These are phyloP conservation scores for Fusarium oxysporum DNA, from an alignment of 2,329 filamentous ascomycete genomes.

Conservation along the genomic window DNA sequence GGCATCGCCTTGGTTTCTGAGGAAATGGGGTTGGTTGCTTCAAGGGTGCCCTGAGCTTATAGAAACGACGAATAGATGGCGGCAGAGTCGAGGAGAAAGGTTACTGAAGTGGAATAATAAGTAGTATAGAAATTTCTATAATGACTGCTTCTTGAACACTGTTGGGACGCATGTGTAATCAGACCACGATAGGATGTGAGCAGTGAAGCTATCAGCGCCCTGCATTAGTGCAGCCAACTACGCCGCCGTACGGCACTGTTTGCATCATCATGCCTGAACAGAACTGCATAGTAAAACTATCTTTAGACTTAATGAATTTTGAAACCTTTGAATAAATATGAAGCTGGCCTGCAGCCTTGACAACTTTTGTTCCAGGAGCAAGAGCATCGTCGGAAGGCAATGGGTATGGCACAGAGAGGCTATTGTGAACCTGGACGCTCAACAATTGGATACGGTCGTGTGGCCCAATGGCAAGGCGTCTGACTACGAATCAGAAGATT, in stretches of 20 bases:
- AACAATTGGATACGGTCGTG: slow-evolving; percentile 20
- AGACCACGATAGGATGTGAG: fast-evolving
- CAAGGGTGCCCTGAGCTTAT: slow-evolving; percentile 16
- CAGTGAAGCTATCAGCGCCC: background rate
- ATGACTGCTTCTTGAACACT: no score
- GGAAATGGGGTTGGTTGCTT: slow-evolving; percentile 27
- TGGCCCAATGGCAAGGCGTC: slow-evolving; percentile 45
- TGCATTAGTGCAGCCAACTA: background rate
- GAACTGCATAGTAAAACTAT: background rate
- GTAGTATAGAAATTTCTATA: background rate
- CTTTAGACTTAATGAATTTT: no score
- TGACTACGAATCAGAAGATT: slow-evolving; percentile 48
- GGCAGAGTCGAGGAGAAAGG: slow-evolving; percentile 18
- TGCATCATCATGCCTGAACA: background rate
- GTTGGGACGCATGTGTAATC: no score
- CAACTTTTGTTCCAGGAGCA: background rate
- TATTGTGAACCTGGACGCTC: no score
- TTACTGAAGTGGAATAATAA: background rate
- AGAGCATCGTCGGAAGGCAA: no score
- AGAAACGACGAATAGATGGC: slow-evolving; percentile 21
- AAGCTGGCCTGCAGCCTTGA: fast-evolving
- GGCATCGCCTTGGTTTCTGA: slow-evolving; percentile 10
- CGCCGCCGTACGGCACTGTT: fast-evolving
- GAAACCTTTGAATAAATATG: no score
- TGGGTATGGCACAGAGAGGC: no score